Percentiles rank a stretch among this genome's conserved stretches.
These are phyloP conservation scores for Anthoceros angustus DNA, from an alignment of 225 moss, liverwort and hornwort genomes.

Conservation along the genomic window DNA sequence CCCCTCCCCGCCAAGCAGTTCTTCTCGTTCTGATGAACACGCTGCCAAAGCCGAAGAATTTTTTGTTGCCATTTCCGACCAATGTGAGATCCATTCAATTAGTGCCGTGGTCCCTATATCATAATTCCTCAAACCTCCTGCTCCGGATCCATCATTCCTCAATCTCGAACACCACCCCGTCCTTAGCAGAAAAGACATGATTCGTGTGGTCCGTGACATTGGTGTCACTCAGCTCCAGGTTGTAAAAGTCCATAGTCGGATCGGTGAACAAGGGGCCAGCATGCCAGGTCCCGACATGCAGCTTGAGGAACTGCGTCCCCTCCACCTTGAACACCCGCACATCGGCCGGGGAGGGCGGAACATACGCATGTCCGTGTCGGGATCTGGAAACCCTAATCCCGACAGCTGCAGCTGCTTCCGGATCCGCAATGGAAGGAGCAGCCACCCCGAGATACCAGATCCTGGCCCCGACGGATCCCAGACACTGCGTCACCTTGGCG, in stretches of 20 bases:
- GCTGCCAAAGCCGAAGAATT: too few relatives aligned
- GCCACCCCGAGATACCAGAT: conserved; percentile 67
- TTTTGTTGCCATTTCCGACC: too few relatives aligned
- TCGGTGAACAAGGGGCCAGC: conserved; percentile 61
- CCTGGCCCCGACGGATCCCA: conserved; percentile 43
- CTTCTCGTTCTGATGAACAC: too few relatives aligned
- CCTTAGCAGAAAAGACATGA: conserved; percentile 26
- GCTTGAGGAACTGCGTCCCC: conserved; percentile 60
- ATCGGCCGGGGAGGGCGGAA: conserved; percentile 50
- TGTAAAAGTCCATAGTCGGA: conserved; percentile 66
- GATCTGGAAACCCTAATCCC: not conserved
- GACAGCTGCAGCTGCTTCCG: too few relatives aligned
- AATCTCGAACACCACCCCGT: conserved; percentile 31
- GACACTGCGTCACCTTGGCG: conserved; percentile 71
- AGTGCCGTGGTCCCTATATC: too few relatives aligned
- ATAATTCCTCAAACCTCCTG: too few relatives aligned
- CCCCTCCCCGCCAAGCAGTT: too few relatives aligned
- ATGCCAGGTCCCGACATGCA: conserved; percentile 85
- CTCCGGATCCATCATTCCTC: conserved; percentile 17
- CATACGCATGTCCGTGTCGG: conserved; percentile 25
- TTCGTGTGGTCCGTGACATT: conserved; percentile 53
- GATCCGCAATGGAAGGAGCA: conserved; percentile 13
- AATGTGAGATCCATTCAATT: too few relatives aligned
- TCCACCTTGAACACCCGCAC: conserved; percentile 54
- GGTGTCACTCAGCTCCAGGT: conserved; percentile 71